These are phyloP conservation scores for Heliamphora exappendiculata DNA, from an alignment of 148 eudicot species.

Conservation along the genomic window DNA sequence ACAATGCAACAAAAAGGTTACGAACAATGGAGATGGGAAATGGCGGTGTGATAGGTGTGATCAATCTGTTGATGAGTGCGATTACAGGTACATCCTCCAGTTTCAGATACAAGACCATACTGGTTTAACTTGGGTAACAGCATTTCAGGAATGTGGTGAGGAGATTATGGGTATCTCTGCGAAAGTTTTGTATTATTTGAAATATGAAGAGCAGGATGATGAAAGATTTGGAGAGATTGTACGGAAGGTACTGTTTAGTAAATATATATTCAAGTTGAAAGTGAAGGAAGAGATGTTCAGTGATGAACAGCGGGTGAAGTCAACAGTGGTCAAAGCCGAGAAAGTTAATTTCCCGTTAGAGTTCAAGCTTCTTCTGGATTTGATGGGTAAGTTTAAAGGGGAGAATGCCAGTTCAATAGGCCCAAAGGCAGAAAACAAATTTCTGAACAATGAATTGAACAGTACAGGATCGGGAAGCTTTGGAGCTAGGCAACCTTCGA, in stretches of 20 bases:
- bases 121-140: slow-evolving; percentile 80
- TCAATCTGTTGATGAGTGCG: slow-evolving; percentile 70
- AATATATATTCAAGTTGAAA: slow-evolving; percentile 67
- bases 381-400: slow-evolving; percentile 37
- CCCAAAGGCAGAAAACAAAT: slow-evolving; percentile 20
- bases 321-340: slow-evolving; percentile 73
- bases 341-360: slow-evolving; percentile 43
- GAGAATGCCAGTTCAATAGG: slow-evolving; percentile 26
- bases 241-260: slow-evolving; percentile 40
- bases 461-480: slow-evolving; percentile 20
- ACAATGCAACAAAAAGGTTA: slow-evolving; percentile 83
- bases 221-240: slow-evolving; percentile 47
- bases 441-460: slow-evolving; percentile 19
- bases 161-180: slow-evolving; percentile 81
- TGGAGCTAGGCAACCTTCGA: slow-evolving; percentile 24
- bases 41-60: slow-evolving; percentile 94
- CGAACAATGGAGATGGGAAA: slow-evolving; percentile 85
- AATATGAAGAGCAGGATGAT: slow-evolving; percentile 70
- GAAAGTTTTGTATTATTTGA: slow-evolving; percentile 51
- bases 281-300: slow-evolving; percentile 89
- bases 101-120: slow-evolving; percentile 89
- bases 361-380: slow-evolving; percentile 45
- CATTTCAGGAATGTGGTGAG: slow-evolving; percentile 82
- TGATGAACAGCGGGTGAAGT: slow-evolving; percentile 86
- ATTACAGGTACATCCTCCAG: slow-evolving; percentile 83